Base-by-base conservation (phyloP, 345 rosid species). In the Salix brachista region DNA sequence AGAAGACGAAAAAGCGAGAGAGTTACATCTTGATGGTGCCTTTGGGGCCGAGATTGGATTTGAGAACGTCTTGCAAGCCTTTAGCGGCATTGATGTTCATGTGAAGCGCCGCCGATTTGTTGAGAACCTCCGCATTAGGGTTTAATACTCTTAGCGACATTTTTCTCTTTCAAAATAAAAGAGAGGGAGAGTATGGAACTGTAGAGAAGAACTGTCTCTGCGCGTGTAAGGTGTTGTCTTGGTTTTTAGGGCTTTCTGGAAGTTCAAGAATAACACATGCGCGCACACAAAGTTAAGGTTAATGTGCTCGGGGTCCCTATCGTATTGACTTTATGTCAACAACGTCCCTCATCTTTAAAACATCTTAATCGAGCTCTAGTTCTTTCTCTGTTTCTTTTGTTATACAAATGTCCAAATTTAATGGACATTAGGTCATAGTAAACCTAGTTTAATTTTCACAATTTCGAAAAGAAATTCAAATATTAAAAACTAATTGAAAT, bases 21-120 rank as follows among this genome's bases (percentile, higher is more conserved):
- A 72, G 66, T 4, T 75, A 91, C 99, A 96, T 96, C 86, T 96
- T 96, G 82, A 96, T 96, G 77, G 98, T 96, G 80, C 99, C 99
- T 79, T 93, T 93, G 32, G 99, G 99, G 54, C 98, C 99, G 79
- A 96, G 98, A 80, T 96, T 96, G 42, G 91, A 77, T 78, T 91
- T 96, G 80, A 93, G 96, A 36, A 96, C 97, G 67, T 96, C 99
- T 39, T 96, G 99, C 74, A 96, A 85, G 65, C 97, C 97, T 85
- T 93, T 96, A 71, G 97, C 99, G 73, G 98, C 97, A 86, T 92
- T 93, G 80, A 96, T 96, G 86, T 91, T 96, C 98, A 96, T 96
- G 81, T 96, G 99, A 64, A 96, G 92, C 73, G 98, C 98, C 73
- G 97, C 95, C 68, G 98, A 92, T 88, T 96, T 96, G 94, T 96